Percentiles rank a stretch among this genome's conserved stretches.
Evolutionary conservation across 257 asterid species (phyloP).

Genomic region (Galeopsis tetrahit): DNA sequence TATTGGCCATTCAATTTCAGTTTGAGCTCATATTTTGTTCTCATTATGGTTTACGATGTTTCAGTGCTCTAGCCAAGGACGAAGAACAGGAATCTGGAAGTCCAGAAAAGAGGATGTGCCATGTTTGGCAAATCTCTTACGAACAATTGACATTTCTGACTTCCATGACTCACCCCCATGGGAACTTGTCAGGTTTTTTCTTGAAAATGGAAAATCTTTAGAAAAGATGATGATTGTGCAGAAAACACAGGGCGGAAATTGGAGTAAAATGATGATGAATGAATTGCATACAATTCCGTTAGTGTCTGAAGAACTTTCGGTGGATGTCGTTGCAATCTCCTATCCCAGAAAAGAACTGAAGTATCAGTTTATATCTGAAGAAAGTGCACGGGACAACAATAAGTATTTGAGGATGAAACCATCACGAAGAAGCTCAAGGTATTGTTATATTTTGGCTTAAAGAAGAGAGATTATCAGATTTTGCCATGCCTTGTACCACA

Average conservation of each 20-base stretch:
- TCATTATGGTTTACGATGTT: not conserved
- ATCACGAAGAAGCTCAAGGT: too few relatives aligned
- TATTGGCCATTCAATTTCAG: too few relatives aligned
- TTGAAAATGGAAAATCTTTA: not conserved
- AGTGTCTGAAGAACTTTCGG: constrained; percentile 27
- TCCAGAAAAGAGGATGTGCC: constrained; percentile 12
- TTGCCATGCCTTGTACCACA: too few relatives aligned
- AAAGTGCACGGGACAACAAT: too few relatives aligned
- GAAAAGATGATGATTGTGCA: not conserved
- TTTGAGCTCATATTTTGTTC: not conserved
- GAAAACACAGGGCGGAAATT: not conserved
- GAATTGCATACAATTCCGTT: constrained; percentile 15
- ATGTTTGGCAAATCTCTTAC: constrained; percentile 15
- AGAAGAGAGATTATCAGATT: too few relatives aligned
- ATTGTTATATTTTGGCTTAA: too few relatives aligned
- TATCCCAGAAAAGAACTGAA: too few relatives aligned
- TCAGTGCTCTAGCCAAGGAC: not conserved
- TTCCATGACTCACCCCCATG: not conserved
- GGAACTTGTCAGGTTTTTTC: constrained; percentile 31
- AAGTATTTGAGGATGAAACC: too few relatives aligned
- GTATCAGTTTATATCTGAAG: too few relatives aligned
- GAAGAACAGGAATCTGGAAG: not conserved
- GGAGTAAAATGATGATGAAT: not conserved
- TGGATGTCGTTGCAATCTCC: not conserved
- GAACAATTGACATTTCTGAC: constrained; percentile 21